Evolutionary conservation across 148 eudicot genomes (phyloP).

Genomic region (Drosera capensis): DNA sequence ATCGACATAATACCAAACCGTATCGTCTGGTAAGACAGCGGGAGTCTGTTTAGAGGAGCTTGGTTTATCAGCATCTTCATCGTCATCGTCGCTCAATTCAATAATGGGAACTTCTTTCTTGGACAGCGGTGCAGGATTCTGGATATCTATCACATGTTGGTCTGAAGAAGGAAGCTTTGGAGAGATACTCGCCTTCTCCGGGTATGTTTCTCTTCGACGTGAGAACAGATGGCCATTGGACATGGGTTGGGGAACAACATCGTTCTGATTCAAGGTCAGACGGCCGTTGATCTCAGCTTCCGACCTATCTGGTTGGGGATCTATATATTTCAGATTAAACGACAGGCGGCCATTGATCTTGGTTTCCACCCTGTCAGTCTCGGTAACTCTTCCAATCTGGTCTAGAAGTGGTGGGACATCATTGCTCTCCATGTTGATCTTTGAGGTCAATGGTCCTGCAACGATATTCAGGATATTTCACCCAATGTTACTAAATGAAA

Average conservation of each 20-base stretch:
- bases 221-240: no score
- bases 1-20: conserved; percentile 35
- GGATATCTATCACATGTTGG: neutral
- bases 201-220: neutral
- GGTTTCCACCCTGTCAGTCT: neutral
- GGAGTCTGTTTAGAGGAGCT: neutral
- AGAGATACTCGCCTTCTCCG: neutral
- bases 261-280: neutral
- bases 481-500: no score
- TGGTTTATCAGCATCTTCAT: conserved; percentile 10
- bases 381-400: neutral
- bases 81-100: conserved; percentile 41
- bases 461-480: no score
- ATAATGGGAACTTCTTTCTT: conserved; percentile 11
- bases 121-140: conserved; percentile 8
- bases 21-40: conserved; percentile 3
- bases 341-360: neutral
- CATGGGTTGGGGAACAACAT: no score
- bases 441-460: no score
- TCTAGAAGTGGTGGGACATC: no score
- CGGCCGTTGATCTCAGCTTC: conserved; percentile 7
- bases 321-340: neutral
- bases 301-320: conserved; percentile 1
- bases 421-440: no score
- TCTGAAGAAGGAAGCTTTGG: neutral